Percentiles rank a stretch among this genome's conserved stretches.
Conservation (phyloP, 2,329 filamentous ascomycete species). For the Orbilia brochopaga region DNA sequence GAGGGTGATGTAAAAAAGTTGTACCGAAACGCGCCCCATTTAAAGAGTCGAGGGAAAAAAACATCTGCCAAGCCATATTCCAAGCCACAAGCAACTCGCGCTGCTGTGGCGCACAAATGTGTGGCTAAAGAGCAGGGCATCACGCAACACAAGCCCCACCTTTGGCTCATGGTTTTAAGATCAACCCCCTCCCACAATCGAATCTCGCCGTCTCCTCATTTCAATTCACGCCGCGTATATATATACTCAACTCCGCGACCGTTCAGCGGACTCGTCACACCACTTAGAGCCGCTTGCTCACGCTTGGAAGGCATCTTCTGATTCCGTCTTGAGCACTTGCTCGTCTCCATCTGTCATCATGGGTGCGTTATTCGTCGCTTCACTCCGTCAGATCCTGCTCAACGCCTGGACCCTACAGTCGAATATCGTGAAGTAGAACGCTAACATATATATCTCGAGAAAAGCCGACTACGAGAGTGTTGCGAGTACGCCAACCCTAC, state of each 20-base stretch:
- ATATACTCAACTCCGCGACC: constrained; percentile 12
- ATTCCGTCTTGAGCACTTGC: neutral
- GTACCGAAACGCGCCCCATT: constrained; percentile 31
- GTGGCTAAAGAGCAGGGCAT: constrained; percentile 1
- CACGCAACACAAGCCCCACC: constrained; percentile 38
- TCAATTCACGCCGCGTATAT: constrained; percentile 1
- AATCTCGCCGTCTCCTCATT: constrained; percentile 6
- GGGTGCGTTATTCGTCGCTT: constrained; percentile 13
- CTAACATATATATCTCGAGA: constrained; percentile 8
- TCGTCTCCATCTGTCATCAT: constrained; percentile 28
- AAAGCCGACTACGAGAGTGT: constrained; percentile 17
- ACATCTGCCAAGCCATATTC: constrained; percentile 42
- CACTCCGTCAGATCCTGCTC: neutral
- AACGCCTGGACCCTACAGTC: neutral
- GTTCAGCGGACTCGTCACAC: neutral
- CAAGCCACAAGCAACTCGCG: neutral
- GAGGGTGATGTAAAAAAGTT: constrained; percentile 3
- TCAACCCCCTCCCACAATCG: constrained; percentile 22
- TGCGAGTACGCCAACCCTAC: constrained; percentile 13
- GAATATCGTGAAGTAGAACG: neutral
- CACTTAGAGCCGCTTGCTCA: constrained; percentile 17
- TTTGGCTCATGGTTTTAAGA: constrained; percentile 26
- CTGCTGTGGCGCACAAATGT: constrained; percentile 8
- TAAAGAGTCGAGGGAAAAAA: constrained; percentile 19
- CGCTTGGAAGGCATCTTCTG: neutral